A percentile compares a stretch with the other conserved stretches of the same genome.
Conservation (phyloP, 163 green algal genomes). For the Chlorella variabilis region DNA sequence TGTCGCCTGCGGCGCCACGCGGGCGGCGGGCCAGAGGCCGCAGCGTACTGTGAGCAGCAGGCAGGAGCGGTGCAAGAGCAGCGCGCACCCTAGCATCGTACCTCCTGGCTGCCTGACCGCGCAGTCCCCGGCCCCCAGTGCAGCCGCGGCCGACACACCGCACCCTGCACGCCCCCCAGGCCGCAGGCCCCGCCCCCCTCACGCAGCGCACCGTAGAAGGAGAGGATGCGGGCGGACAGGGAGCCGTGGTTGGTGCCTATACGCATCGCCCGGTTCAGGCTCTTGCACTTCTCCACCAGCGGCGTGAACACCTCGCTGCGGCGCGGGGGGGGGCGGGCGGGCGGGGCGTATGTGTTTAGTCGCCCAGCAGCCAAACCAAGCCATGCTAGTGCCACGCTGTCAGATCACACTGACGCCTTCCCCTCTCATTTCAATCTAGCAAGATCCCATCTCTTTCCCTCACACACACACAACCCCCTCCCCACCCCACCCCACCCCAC, state of each 20-base stretch:
- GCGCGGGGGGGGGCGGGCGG: neutral
- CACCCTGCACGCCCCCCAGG: neutral
- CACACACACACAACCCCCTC: neutral
- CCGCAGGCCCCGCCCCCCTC: too few species aligned
- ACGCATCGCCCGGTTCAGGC: conserved; percentile 91
- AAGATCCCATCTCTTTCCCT: too few species aligned
- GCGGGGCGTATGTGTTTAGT: neutral
- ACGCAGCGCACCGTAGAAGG: conserved; percentile 79
- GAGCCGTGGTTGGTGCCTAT: conserved; percentile 99
- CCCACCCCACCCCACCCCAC: neutral
- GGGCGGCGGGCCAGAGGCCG: too few species aligned
- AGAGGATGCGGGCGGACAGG: conserved; percentile 97
- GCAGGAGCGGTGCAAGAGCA: neutral
- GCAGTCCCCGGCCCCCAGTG: too few species aligned
- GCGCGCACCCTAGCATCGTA: too few species aligned
- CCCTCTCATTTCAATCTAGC: too few species aligned
- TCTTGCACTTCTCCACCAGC: conserved; percentile 98
- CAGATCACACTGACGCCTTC: too few species aligned
- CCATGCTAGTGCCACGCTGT: too few species aligned
- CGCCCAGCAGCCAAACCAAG: neutral
- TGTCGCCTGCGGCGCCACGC: conserved; percentile 69
- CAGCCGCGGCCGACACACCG: too few species aligned
- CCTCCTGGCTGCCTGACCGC: too few species aligned
- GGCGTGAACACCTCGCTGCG: conserved; percentile 84
- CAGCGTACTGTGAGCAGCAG: too few species aligned